Conservation (phyloP, 192 early-diverging fungal genomes). For the Coemansia sp. region DNA sequence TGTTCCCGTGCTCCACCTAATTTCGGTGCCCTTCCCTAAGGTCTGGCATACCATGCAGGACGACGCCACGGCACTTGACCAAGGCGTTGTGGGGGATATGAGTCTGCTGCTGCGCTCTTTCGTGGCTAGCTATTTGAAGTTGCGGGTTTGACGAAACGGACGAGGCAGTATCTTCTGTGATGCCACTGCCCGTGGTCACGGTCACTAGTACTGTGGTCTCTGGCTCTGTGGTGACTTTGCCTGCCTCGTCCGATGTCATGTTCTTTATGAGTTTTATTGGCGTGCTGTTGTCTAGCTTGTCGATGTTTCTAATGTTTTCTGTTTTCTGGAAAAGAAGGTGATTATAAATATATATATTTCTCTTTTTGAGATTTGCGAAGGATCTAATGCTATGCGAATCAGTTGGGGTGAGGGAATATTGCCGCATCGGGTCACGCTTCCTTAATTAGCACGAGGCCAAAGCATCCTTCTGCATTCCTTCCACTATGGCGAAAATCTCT, state of each 20-base stretch:
- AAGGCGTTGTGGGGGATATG: constrained; percentile 69
- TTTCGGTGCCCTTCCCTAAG: constrained; percentile 80
- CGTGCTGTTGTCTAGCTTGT: not conserved
- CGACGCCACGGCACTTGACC: constrained; percentile 68
- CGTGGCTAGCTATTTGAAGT: constrained; percentile 69
- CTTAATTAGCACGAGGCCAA: not conserved
- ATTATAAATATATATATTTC: not conserved
- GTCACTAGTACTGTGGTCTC: constrained; percentile 10
- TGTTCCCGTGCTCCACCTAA: constrained; percentile 85
- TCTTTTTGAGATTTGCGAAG: not conserved
- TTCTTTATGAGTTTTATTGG: constrained; percentile 21
- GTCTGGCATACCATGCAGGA: constrained; percentile 87
- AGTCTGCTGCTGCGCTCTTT: constrained; percentile 77
- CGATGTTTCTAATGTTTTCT: constrained; percentile 1
- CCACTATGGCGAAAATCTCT: constrained; percentile 2
- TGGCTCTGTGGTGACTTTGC: not conserved
- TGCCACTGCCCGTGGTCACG: not conserved
- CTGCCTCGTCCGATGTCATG: constrained; percentile 37
- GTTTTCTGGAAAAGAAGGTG: not conserved
- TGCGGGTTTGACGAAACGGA: constrained; percentile 57
- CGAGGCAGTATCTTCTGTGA: constrained; percentile 7
- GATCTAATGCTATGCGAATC: not conserved
- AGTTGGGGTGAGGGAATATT: not conserved
- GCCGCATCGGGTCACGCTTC: not conserved
- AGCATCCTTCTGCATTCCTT: not conserved